Evolutionary conservation across 164 flowering plant genomes (phyloP).

Genomic region (Nymphaea thermarum): DNA sequence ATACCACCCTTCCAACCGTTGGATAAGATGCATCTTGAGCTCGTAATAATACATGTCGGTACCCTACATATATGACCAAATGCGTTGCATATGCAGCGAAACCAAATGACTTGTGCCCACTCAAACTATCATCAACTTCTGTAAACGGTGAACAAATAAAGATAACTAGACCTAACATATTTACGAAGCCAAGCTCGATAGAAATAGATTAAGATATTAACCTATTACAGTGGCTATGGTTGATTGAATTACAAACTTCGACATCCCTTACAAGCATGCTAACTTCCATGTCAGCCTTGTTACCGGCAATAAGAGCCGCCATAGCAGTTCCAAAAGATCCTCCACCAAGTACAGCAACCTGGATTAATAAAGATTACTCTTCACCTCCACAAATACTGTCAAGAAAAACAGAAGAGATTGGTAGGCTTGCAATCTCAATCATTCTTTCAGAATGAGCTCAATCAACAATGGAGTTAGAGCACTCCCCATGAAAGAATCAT

Average conservation of each 20-base stretch:
- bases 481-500: too few species aligned
- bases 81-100: too few species aligned
- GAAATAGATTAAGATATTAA: conserved; percentile 10
- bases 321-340: conserved; percentile 98
- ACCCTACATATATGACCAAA: too few species aligned
- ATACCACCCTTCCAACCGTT: too few species aligned
- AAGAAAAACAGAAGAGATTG: too few species aligned
- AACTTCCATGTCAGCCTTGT: conserved; percentile 67
- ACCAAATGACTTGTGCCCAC: too few species aligned
- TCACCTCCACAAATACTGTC: neutral
- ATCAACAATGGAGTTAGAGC: too few species aligned
- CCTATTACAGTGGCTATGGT: conserved; percentile 57
- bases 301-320: conserved; percentile 86
- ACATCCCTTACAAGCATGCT: conserved; percentile 79
- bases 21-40: too few species aligned
- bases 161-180: neutral
- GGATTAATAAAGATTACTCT: neutral
- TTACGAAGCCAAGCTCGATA: neutral
- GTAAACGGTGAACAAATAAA: neutral
- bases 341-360: conserved; percentile 97
- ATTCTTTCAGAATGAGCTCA: too few species aligned
- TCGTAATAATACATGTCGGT: too few species aligned
- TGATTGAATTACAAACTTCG: conserved; percentile 63
- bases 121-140: neutral
- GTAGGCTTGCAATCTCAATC: too few species aligned